Evolutionary conservation across 163 green algal species (phyloP).

Genomic region (Scenedesmus sp.): DNA sequence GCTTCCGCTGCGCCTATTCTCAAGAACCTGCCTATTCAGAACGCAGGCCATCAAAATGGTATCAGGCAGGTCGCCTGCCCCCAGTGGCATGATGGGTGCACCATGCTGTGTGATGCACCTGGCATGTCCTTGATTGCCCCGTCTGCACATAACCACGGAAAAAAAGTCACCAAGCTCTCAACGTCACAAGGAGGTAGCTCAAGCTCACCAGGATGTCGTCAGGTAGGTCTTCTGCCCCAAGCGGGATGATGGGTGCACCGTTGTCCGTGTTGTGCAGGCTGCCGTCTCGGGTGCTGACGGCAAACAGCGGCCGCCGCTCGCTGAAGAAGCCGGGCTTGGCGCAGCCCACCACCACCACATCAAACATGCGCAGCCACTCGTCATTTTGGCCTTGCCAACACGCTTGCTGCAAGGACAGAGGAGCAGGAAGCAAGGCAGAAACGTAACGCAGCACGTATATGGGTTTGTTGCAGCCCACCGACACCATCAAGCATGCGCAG

Average conservation of each 20-base stretch:
- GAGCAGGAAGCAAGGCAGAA: not conserved
- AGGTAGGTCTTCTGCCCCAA: constrained; percentile 72
- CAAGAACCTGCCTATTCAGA: too few species aligned
- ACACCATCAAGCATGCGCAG: constrained; percentile 95
- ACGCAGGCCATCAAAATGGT: too few species aligned
- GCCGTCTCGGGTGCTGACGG: constrained; percentile 58
- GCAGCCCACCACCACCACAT: constrained; percentile 92
- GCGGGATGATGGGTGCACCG: constrained; percentile 90
- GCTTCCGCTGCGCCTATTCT: too few species aligned
- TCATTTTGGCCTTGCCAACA: constrained; percentile 54
- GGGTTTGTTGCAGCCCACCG: constrained; percentile 89
- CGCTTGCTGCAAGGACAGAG: constrained; percentile 42
- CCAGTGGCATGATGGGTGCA: too few species aligned
- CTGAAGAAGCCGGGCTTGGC: constrained; percentile 79
- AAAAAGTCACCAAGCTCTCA: too few species aligned
- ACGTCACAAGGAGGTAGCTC: too few species aligned
- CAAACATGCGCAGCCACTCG: constrained; percentile 95
- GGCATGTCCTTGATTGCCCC: too few species aligned
- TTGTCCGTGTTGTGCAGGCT: constrained; percentile 96
- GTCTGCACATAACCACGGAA: too few species aligned
- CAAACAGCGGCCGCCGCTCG: constrained; percentile 56
- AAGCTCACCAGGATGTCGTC: not conserved
- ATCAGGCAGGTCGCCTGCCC: too few species aligned
- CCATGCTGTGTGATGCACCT: too few species aligned
- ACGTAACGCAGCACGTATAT: not conserved